Base-by-base conservation (phyloP, 352 stramenopile species). In the Phytophthora nicotianae region DNA sequence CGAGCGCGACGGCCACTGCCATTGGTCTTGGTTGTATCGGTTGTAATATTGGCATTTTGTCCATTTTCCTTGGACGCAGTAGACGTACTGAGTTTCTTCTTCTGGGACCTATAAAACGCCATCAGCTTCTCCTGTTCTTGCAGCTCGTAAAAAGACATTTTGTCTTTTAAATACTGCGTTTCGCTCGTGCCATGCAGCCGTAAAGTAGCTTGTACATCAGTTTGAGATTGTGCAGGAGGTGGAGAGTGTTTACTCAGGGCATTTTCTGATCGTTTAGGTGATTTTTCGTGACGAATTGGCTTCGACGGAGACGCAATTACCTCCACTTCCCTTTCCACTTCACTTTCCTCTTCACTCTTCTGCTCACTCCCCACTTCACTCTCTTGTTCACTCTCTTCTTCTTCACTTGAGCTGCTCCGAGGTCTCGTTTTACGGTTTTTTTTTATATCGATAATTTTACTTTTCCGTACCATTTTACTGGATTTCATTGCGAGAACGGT, bases 61-160 rank as follows among this genome's bases (percentile, higher is more conserved):
- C 13, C 32, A 38, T 38, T 38, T 38, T 13, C 32, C 13, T 38
- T 50, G 6, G 52, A 63, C n/a, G 50, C n/a, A 4, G 24, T 33
- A 45, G 19, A 49, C 9, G 32, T 40, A 2, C 11, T 33, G n/a
- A n/a, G n/a, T 1, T 72, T 60, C 23, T 67, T 71, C 40, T 81
- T 80, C 63, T 81, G 71, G 4, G 59, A 45, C 19, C 68, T 70
- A 32, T 83, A 79, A 29, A 68, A 68, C 14, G 61, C 62, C 17
- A 80, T 52, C n/a, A 77, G 52, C 33, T 79, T 67, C 8, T 88
- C 70, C 58, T 88, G 78, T 10, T 73, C 75, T 56, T 88, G 78
- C 16, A 83, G 58, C 50, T 85, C 73, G 16, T 51, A 49, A 29
- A 82, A 65, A 16, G 78, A 78, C 49, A 88, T 65, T 27, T 62